These are phyloP conservation scores for Fremontodendron californicum DNA, from an alignment of 345 rosid genomes.

Conservation along the genomic window DNA sequence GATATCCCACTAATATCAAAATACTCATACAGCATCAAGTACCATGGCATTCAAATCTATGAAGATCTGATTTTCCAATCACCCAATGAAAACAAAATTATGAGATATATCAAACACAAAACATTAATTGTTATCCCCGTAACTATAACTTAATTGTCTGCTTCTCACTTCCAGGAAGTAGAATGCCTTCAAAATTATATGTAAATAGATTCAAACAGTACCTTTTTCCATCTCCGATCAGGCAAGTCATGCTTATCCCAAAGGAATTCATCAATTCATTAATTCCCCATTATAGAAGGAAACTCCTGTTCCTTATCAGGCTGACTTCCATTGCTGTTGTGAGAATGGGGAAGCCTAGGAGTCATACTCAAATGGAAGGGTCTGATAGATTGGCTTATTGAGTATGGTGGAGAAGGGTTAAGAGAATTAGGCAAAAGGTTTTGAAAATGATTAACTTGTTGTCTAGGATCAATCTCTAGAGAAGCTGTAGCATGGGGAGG, in stretches of 20 bases:
- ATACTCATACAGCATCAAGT: not conserved
- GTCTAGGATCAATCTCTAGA: slow-evolving; percentile 37
- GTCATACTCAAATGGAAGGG: slow-evolving; percentile 17
- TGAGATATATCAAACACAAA: slow-evolving; percentile 15
- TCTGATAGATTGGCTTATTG: slow-evolving; percentile 12
- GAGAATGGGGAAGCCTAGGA: slow-evolving; percentile 31
- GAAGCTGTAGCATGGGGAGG: slow-evolving; percentile 28
- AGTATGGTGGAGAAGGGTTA: not conserved
- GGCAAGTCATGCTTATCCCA: not conserved
- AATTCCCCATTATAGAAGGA: slow-evolving; percentile 8
- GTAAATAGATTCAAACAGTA: slow-evolving; percentile 13
- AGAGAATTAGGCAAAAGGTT: slow-evolving; percentile 10
- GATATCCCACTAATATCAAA: slow-evolving; percentile 7
- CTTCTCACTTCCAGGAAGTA: slow-evolving; percentile 3
- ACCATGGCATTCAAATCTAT: not conserved
- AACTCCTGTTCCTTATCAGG: slow-evolving; percentile 24
- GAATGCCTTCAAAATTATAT: not conserved
- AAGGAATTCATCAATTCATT: not conserved
- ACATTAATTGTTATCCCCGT: not conserved
- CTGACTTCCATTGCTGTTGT: slow-evolving; percentile 19
- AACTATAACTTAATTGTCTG: not conserved
- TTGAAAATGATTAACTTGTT: slow-evolving; percentile 48
- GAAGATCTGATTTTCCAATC: not conserved
- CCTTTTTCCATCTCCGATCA: slow-evolving; percentile 18
- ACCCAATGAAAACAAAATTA: not conserved